Conservation (phyloP, 208 protist genomes). For the Leishmania amazonensis region DNA sequence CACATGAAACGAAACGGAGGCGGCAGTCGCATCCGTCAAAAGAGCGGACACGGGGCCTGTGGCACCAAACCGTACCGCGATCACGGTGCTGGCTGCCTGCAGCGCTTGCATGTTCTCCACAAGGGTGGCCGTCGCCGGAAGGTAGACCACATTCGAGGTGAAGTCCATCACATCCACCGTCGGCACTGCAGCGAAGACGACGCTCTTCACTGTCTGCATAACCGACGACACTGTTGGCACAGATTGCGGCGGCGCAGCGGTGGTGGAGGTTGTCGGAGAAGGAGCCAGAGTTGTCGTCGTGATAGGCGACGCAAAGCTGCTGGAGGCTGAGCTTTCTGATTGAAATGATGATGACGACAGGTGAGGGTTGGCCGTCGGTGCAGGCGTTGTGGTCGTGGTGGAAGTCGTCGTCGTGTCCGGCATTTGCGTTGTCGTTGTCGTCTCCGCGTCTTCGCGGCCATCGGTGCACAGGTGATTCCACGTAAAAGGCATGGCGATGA, state of each 20-base stretch:
- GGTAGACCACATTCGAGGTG: constrained; percentile 37
- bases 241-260: constrained; percentile 6
- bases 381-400: constrained; percentile 18
- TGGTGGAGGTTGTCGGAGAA: constrained; percentile 22
- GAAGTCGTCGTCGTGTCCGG: constrained; percentile 1
- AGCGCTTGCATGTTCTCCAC: constrained; percentile 26
- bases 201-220: constrained; percentile 27
- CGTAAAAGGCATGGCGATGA: constrained; percentile 12
- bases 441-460: constrained; percentile 6
- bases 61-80: constrained; percentile 29
- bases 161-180: constrained; percentile 39
- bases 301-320: constrained; percentile 11
- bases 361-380: neutral
- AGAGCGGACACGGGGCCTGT: constrained; percentile 24
- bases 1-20: constrained; percentile 25
- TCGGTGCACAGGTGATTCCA: constrained; percentile 47
- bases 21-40: constrained; percentile 4
- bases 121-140: constrained; percentile 21
- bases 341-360: neutral
- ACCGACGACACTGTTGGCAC: constrained; percentile 22
- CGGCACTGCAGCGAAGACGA: constrained; percentile 19
- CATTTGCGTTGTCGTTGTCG: constrained; percentile 20
- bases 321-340: constrained; percentile 5
- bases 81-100: constrained; percentile 7
- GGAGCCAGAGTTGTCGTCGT: neutral